Conservation (phyloP, 768 basidiomycete genomes). For the Lactarius tabidus region DNA sequence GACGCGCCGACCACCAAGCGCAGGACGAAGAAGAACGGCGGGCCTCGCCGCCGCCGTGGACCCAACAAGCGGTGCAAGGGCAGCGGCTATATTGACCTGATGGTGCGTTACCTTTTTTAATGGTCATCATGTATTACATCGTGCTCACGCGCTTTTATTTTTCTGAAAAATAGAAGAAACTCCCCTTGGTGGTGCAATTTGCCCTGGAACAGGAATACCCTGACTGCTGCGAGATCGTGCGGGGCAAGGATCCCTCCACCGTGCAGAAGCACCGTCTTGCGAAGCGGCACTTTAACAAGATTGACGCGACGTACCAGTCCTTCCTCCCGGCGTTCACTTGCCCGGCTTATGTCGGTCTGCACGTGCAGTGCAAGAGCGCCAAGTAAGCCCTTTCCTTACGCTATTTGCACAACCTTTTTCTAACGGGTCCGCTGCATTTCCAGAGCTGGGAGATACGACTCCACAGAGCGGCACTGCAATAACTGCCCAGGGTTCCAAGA, state of each 20-base stretch:
- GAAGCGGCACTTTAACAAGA: background rate
- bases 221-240: background rate
- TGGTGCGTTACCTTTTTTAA: conserved; percentile 1
- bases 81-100: background rate
- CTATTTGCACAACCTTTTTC: background rate
- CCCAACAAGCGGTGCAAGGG: conserved; percentile 1
- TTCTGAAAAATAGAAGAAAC: background rate
- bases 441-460: conserved; percentile 17
- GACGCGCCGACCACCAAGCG: background rate
- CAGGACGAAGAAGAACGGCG: background rate
- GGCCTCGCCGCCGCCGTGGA: background rate
- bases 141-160: background rate
- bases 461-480: conserved; percentile 4
- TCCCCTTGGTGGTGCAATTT: background rate
- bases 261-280: conserved; percentile 5
- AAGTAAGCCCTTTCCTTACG: background rate
- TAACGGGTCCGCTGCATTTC: background rate
- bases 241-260: background rate
- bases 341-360: background rate
- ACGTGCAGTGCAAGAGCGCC: background rate
- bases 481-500: background rate
- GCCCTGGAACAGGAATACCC: background rate
- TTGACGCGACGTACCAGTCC: rapidly evolving
- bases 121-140: too few relatives aligned
- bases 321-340: background rate